A percentile compares a stretch with the other conserved stretches of the same genome.
Conservation (phyloP, 257 asterid species). For the Ajuga chamaepitys region DNA sequence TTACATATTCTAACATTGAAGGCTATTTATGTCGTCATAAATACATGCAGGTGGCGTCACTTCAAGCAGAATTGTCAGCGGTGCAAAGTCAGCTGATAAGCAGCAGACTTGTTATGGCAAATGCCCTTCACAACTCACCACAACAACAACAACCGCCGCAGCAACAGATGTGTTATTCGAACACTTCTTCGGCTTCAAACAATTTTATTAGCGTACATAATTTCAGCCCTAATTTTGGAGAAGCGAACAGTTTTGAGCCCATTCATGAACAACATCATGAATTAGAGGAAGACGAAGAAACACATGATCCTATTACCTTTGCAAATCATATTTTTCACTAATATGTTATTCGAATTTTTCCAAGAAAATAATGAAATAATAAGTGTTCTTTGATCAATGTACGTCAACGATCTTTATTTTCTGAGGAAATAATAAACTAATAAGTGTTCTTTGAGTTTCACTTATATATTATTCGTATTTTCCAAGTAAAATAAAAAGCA, state of each 20-base stretch:
- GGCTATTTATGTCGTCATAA: too few relatives aligned
- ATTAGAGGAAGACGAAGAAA: conserved; percentile 52
- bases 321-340: conserved; percentile 50
- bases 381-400: background rate
- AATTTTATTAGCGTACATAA: conserved; percentile 35
- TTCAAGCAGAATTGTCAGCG: conserved; percentile 64
- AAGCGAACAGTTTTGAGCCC: conserved; percentile 43
- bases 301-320: conserved; percentile 45
- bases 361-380: background rate
- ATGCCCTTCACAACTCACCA: conserved; percentile 43
- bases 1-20: too few relatives aligned
- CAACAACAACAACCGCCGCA: conserved; percentile 15
- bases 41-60: conserved; percentile 74
- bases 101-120: conserved; percentile 53
- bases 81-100: conserved; percentile 71
- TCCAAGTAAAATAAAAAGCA: too few relatives aligned
- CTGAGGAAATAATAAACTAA: background rate
- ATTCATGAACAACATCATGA: conserved; percentile 34
- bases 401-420: background rate
- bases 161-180: conserved; percentile 59
- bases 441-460: too few relatives aligned
- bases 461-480: too few relatives aligned
- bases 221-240: conserved; percentile 36
- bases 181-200: conserved; percentile 61
- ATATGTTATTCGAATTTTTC: background rate